These are phyloP conservation scores for Moesziomyces globuligerus DNA, from an alignment of 1,284 basidiomycete genomes.

Conservation along the genomic window DNA sequence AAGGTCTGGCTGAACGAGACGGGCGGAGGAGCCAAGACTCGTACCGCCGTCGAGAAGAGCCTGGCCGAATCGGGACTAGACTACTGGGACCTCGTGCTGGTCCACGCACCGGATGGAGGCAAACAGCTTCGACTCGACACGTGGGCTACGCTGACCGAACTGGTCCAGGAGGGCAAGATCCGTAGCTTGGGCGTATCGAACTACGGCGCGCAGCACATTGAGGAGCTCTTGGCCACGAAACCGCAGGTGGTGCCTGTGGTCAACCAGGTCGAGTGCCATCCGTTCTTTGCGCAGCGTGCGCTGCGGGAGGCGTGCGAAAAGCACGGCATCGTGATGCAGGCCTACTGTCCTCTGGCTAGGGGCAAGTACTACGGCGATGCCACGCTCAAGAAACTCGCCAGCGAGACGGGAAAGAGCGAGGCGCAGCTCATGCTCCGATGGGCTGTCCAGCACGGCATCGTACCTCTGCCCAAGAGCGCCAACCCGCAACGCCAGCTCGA, in stretches of 20 bases:
- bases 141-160: slow-evolving; percentile 54
- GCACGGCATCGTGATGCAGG: slow-evolving; percentile 78
- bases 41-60: slow-evolving; percentile 73
- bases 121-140: slow-evolving; percentile 67
- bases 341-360: slow-evolving; percentile 86
- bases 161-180: slow-evolving; percentile 52
- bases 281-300: slow-evolving; percentile 71
- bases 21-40: slow-evolving; percentile 67
- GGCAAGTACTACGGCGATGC: slow-evolving; percentile 70
- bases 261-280: slow-evolving; percentile 60
- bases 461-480: slow-evolving; percentile 51
- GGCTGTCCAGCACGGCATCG: slow-evolving; percentile 74
- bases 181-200: slow-evolving; percentile 73
- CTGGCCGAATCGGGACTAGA: slow-evolving; percentile 76
- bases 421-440: slow-evolving; percentile 80
- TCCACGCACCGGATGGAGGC: slow-evolving; percentile 53
- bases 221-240: slow-evolving; percentile 46
- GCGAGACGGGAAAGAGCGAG: slow-evolving; percentile 74
- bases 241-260: slow-evolving; percentile 50
- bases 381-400: slow-evolving; percentile 41
- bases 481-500: slow-evolving; percentile 77
- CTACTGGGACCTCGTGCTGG: slow-evolving; percentile 72
- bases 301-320: slow-evolving; percentile 76
- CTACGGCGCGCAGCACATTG: slow-evolving; percentile 48
- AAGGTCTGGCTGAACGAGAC: slow-evolving; percentile 72